These are phyloP conservation scores for Setaria italica DNA, from an alignment of 202 grass and related monocot species.

Conservation along the genomic window DNA sequence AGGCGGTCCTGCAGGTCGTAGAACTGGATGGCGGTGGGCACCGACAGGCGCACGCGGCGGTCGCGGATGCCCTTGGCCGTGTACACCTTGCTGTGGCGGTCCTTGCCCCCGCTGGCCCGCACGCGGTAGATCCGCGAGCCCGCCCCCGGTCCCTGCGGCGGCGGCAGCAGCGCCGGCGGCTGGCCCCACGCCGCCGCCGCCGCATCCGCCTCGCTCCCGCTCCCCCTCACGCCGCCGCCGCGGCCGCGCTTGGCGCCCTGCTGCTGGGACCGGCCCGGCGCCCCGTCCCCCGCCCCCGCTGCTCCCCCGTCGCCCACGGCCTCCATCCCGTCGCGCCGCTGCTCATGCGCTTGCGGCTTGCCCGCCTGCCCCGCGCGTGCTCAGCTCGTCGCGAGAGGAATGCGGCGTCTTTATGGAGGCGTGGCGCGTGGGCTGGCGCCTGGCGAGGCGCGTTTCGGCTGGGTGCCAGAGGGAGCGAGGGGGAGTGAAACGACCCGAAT, in stretches of 20 bases:
- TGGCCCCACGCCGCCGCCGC: conserved; percentile 27
- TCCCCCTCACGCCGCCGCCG: conserved; percentile 35
- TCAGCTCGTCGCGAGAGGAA: neutral
- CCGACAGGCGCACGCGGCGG: conserved; percentile 88
- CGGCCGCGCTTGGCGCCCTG: conserved; percentile 40
- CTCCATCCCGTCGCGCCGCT: conserved; percentile 53
- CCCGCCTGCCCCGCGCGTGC: neutral
- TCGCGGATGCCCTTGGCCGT: conserved; percentile 93
- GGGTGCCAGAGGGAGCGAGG: neutral
- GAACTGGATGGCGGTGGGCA: conserved; percentile 96
- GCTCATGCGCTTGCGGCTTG: conserved; percentile 39
- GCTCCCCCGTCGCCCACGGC: conserved; percentile 45
- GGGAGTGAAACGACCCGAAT: no score
- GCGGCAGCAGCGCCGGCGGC: conserved; percentile 34
- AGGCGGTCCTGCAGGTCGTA: conserved; percentile 98
- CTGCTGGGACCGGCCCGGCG: conserved; percentile 23
- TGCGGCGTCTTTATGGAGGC: conserved; percentile 21
- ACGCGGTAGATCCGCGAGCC: conserved; percentile 91
- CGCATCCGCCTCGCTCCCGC: conserved; percentile 1
- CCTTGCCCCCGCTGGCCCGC: conserved; percentile 68
- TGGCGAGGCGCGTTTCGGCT: neutral
- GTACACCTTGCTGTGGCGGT: conserved; percentile 98
- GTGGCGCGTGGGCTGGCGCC: conserved; percentile 6
- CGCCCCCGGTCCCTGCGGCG: conserved; percentile 31
- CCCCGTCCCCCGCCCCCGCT: neutral